Percentiles rank a stretch among this genome's conserved stretches.
phyloP scores from a whole-genome alignment of 2,329 filamentous ascomycete genomes.

The Fusarium continuum region DNA sequence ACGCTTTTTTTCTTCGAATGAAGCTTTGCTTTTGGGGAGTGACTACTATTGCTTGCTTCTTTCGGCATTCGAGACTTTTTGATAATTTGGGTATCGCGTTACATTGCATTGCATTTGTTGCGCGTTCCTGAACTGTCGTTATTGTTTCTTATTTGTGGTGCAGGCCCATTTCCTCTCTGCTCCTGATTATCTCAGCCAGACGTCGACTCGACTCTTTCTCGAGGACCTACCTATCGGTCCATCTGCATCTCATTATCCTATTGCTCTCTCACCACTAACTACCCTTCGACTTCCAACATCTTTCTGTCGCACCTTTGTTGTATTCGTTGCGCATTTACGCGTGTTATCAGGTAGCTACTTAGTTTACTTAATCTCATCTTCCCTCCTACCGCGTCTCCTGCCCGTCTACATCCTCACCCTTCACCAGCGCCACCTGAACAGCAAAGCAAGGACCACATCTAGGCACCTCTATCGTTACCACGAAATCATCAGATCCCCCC shows the following conservation, averaged over 20 bases:
- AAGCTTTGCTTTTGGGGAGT: constrained; percentile 8
- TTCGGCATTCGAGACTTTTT: constrained; percentile 5
- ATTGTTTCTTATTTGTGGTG: constrained; percentile 5
- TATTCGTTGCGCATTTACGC: constrained; percentile 7
- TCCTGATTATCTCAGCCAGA: constrained; percentile 31
- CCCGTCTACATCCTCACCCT: constrained; percentile 6
- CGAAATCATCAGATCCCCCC: constrained; percentile 3
- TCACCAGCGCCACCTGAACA: constrained; percentile 2
- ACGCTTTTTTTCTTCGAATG: constrained; percentile 17
- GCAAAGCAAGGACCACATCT: constrained; percentile 14
- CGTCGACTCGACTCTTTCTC: constrained; percentile 10
- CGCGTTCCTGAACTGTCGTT: constrained; percentile 20
- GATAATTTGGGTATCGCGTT: not conserved
- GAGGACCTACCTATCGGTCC: constrained; percentile 1
- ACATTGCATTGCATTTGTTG: constrained; percentile 13
- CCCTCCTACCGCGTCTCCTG: not conserved
- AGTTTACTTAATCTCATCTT: not conserved
- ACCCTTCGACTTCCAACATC: constrained; percentile 16
- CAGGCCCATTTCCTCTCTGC: constrained; percentile 22
- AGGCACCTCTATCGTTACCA: constrained; percentile 1
- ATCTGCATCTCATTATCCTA: constrained; percentile 12
- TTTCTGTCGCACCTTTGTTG: constrained; percentile 25
- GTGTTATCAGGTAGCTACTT: constrained; percentile 5
- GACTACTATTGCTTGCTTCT: constrained; percentile 17
- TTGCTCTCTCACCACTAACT: constrained; percentile 2